Conservation (phyloP, 1,284 basidiomycete species). For the Papiliotrema terrestris region DNA sequence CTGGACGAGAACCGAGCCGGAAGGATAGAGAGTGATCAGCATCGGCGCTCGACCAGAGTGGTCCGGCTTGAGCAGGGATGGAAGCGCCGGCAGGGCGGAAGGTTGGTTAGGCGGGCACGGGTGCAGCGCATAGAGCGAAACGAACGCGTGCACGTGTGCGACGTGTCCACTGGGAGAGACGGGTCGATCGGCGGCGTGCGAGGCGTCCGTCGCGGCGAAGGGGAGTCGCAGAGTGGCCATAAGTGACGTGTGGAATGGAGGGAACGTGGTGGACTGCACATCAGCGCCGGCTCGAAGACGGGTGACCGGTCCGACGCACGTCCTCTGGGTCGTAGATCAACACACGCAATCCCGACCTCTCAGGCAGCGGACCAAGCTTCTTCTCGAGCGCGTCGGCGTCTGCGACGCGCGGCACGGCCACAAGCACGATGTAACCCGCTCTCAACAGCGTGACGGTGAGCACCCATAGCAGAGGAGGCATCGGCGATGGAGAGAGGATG, state of each 20-base stretch:
- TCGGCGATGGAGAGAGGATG: constrained; percentile 41
- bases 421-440: constrained; percentile 47
- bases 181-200: constrained; percentile 35
- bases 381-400: constrained; percentile 46
- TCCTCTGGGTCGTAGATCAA: constrained; percentile 48
- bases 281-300: neutral
- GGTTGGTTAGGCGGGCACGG: constrained; percentile 39
- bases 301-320: constrained; percentile 15
- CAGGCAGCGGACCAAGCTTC: constrained; percentile 35
- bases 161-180: constrained; percentile 34
- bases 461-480: constrained; percentile 39
- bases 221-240: constrained; percentile 45
- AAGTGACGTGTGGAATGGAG: constrained; percentile 46
- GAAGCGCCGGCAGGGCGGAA: constrained; percentile 41
- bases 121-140: constrained; percentile 45
- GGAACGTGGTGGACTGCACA: constrained; percentile 37
- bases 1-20: constrained; percentile 33
- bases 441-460: constrained; percentile 41
- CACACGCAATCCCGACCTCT: constrained; percentile 41
- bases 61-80: constrained; percentile 34
- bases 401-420: constrained; percentile 43
- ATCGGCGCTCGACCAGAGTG: constrained; percentile 21
- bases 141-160: constrained; percentile 43
- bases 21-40: constrained; percentile 44
- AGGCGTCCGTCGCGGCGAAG: constrained; percentile 31